phyloP scores from a whole-genome alignment of 2,329 filamentous ascomycete genomes.

The Domatiomyces globalis region DNA sequence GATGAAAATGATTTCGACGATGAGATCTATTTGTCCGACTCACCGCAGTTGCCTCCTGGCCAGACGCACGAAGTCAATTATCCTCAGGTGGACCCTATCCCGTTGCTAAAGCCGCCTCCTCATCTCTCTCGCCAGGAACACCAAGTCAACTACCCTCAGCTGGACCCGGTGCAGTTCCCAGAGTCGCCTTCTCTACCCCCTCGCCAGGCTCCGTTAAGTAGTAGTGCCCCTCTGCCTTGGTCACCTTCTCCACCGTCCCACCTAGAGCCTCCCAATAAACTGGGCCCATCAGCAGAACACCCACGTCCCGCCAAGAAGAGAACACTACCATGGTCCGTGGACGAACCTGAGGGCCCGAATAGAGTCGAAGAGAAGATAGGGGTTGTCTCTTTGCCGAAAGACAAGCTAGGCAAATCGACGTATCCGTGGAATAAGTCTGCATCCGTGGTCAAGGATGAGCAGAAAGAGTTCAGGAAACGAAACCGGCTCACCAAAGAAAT shows the following conservation, averaged over 20 bases:
- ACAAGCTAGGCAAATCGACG: constrained; percentile 23
- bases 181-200: constrained; percentile 26
- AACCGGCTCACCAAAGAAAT: constrained; percentile 31
- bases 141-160: constrained; percentile 15
- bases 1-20: constrained; percentile 79
- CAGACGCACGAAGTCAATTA: constrained; percentile 29
- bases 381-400: constrained; percentile 29
- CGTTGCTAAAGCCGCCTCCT: constrained; percentile 21
- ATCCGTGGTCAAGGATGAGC: constrained; percentile 62
- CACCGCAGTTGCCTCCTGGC: constrained; percentile 23
- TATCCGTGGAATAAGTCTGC: constrained; percentile 59
- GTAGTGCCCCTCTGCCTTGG: constrained; percentile 50
- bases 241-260: constrained; percentile 44
- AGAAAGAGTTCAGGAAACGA: constrained; percentile 56
- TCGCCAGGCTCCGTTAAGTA: constrained; percentile 29
- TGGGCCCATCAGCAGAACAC: constrained; percentile 21
- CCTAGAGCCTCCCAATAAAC: constrained; percentile 6
- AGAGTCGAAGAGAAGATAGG: constrained; percentile 2
- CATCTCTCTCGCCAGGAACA: constrained; percentile 36
- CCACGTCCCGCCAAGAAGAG: constrained; percentile 43
- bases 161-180: constrained; percentile 3
- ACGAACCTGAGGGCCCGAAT: constrained; percentile 10
- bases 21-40: constrained; percentile 56
- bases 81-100: constrained; percentile 6
- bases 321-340: constrained; percentile 46